A percentile compares a stretch with the other conserved stretches of the same genome.
These are phyloP conservation scores for Dalechampia spathulata DNA, from an alignment of 441 rosid species.

Conservation along the genomic window DNA sequence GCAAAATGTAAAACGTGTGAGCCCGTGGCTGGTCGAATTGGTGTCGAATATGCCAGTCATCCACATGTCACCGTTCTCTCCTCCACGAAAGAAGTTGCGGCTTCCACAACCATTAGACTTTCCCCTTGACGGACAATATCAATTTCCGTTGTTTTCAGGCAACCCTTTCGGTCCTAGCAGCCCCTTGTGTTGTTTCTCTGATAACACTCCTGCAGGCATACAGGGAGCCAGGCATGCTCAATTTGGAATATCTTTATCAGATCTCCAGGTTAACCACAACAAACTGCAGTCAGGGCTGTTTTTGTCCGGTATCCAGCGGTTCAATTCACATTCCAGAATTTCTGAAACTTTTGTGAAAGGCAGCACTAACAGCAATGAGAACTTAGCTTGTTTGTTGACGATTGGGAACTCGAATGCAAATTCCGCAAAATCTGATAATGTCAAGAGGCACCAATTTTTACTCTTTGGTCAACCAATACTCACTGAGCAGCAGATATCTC, in stretches of 20 bases:
- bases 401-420: conserved; percentile 51
- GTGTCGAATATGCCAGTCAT: conserved; percentile 64
- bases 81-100: conserved; percentile 78
- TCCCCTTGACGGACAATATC: conserved; percentile 52
- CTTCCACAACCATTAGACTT: conserved; percentile 53
- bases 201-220: conserved; percentile 94
- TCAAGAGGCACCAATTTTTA: conserved; percentile 59
- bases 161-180: conserved; percentile 56
- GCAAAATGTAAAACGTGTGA: conserved; percentile 86
- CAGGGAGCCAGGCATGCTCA: conserved; percentile 99
- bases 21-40: conserved; percentile 89
- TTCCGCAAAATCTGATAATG: conserved; percentile 39
- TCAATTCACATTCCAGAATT: conserved; percentile 33
- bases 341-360: conserved; percentile 29
- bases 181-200: conserved; percentile 53
- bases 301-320: conserved; percentile 42
- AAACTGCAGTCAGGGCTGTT: conserved; percentile 62
- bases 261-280: conserved; percentile 52
- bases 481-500: conserved; percentile 74
- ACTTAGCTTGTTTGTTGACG: conserved; percentile 66
- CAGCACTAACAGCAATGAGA: conserved; percentile 32
- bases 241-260: conserved; percentile 62
- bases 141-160: conserved; percentile 57
- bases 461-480: conserved; percentile 88
- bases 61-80: conserved; percentile 59